These are phyloP conservation scores for Vigna nakashimae DNA, from an alignment of 306 rosid genomes.

Conservation along the genomic window DNA sequence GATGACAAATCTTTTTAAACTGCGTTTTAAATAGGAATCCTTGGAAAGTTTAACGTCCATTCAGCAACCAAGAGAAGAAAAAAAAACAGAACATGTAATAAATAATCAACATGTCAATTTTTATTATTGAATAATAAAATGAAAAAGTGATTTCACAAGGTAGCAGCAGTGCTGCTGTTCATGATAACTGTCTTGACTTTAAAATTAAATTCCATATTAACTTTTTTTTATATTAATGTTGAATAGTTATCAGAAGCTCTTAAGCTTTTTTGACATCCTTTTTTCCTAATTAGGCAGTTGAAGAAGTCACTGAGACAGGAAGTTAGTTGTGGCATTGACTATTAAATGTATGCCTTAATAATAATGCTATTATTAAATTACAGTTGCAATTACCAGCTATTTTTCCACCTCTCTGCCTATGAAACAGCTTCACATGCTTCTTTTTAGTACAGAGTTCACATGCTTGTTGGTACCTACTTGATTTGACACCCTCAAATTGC, in stretches of 20 bases:
- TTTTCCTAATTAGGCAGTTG: constrained; percentile 29
- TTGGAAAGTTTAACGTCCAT: not conserved
- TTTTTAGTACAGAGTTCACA: constrained; percentile 7
- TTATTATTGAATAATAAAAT: not conserved
- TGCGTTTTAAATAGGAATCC: not conserved
- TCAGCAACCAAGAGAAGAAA: not conserved
- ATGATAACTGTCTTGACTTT: not conserved
- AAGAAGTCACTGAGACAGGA: constrained; percentile 11
- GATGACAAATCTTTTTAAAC: not conserved
- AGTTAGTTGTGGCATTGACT: constrained; percentile 47
- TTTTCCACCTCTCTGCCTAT: constrained; percentile 29
- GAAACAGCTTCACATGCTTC: constrained; percentile 35
- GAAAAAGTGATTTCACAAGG: not conserved
- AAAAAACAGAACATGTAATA: not conserved
- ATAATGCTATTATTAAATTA: constrained; percentile 42
- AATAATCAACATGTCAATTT: too few relatives aligned
- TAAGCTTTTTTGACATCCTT: not conserved
- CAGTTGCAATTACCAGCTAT: constrained; percentile 18
- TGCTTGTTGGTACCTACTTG: constrained; percentile 36
- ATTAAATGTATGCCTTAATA: not conserved
- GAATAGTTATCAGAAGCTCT: not conserved
- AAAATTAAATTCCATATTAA: not conserved
- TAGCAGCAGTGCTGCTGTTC: not conserved
- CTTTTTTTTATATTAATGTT: not conserved
- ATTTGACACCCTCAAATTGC: constrained; percentile 3